Base-by-base conservation (phyloP, 306 rosid genomes). In the Rosa rugosa region DNA sequence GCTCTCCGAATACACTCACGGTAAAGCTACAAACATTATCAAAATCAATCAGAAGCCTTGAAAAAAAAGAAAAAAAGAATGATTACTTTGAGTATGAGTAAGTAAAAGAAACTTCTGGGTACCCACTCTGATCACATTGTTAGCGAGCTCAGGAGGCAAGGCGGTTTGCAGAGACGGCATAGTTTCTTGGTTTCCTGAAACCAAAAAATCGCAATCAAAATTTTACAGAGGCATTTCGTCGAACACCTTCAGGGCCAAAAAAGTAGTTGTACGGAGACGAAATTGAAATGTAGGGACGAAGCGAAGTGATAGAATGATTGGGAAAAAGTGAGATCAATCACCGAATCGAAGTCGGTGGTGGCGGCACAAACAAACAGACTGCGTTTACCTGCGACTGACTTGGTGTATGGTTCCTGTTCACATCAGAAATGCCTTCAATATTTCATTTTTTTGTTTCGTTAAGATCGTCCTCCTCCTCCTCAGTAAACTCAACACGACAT, bases 81-180 rank as follows among this genome's bases (percentile, higher is more conserved):
- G 18, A 25, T 27, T 17, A 50, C 17, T 23, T 7, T 6, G 27
- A 25, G 3, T 31, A 14, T 9, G 38, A 53, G 11, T 20, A 42
- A 76, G 38, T 40, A 69, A 75, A 72, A 36, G 69, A 62, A 41
- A 11, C n/a, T 22, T 56, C 2, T 4, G 11, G 20, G 14, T 7
- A 72, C 87, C 75, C 49, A 94, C 99, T 91, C 99, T 86, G 75
- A 92, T 85, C 72, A 54, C 90, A 83, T 92, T 95, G 90, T 95
- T 92, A 72, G 99, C 98, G 17, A 92, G 91, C 70, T 95, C 99
- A 80, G 97, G 98, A 77, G 99, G 97, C 70, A 95, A 86, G 5
- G 91, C 95, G 20, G 92, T 92, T 82, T 95, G 97, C 84, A 95
- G 91, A n/a, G 99, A 88, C 23, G 99, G 99, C 98, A 94, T 90